Evolutionary conservation across 768 basidiomycete species (phyloP).

Genomic region (Termitomyces sp.): DNA sequence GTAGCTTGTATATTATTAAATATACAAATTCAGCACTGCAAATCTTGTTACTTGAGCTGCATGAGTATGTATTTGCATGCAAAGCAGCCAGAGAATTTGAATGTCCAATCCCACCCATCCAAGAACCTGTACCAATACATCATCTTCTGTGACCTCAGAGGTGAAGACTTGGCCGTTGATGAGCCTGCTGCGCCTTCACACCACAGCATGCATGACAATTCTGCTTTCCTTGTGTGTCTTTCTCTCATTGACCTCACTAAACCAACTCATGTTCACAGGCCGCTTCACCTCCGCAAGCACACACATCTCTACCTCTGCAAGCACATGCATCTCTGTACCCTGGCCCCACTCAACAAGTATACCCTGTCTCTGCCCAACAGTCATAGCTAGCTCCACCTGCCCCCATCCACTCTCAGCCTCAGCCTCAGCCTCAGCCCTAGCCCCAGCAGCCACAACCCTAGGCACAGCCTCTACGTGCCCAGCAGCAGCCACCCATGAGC

Average conservation of each 20-base stretch:
- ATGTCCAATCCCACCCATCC: conserved; percentile 81
- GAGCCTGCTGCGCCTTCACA: conserved; percentile 41
- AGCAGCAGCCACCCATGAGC: conserved; percentile 6
- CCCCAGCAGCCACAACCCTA: conserved; percentile 14
- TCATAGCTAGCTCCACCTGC: no score
- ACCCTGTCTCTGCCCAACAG: neutral
- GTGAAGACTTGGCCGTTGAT: conserved; percentile 88
- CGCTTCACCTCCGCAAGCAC: no score
- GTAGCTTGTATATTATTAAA: no score
- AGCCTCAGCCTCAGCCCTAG: conserved; percentile 2
- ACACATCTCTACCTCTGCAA: conserved; percentile 10
- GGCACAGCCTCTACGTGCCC: neutral
- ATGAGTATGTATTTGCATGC: no score
- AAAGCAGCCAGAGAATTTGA: no score
- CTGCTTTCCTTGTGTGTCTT: conserved; percentile 57
- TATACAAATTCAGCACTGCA: no score
- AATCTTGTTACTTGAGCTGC: no score
- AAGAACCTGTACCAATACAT: conserved; percentile 86
- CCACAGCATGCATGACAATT: conserved; percentile 75
- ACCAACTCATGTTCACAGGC: neutral
- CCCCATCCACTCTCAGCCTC: no score
- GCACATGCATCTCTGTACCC: conserved; percentile 10
- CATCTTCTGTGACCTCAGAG: conserved; percentile 86
- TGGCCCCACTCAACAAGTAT: neutral
- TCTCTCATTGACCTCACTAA: neutral